Conservation (phyloP, 495 filamentous ascomycete genomes). For the Talaromyces adpressus region DNA sequence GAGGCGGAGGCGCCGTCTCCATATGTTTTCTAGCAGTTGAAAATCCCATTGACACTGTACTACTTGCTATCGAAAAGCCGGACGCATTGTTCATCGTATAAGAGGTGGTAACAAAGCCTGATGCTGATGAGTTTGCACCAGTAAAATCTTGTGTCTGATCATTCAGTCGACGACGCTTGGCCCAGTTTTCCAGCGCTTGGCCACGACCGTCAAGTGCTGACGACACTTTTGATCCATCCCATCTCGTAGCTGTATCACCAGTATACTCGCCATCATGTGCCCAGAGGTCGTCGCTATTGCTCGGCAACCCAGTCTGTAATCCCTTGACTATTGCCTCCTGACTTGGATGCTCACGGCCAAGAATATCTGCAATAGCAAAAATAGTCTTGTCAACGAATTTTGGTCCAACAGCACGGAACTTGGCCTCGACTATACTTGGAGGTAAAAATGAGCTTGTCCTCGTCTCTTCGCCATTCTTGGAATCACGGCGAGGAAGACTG, state of each 20-base stretch:
- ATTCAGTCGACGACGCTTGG: constrained; percentile 31
- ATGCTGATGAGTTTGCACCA: not conserved
- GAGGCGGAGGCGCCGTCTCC: constrained; percentile 12
- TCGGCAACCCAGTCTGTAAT: constrained; percentile 33
- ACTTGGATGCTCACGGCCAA: constrained; percentile 49
- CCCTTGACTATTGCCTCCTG: constrained; percentile 38
- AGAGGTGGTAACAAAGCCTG: constrained; percentile 10
- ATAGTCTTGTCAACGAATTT: constrained; percentile 45
- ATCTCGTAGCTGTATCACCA: constrained; percentile 26
- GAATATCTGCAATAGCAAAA: constrained; percentile 54
- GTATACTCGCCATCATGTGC: constrained; percentile 51
- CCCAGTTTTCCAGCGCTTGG: constrained; percentile 8
- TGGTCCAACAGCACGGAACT: constrained; percentile 53
- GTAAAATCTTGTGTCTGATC: constrained; percentile 8
- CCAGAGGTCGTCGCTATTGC: constrained; percentile 56
- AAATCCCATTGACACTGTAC: constrained; percentile 30
- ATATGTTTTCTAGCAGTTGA: constrained; percentile 39
- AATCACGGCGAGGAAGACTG: constrained; percentile 66
- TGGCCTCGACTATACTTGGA: constrained; percentile 31
- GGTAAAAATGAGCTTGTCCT: constrained; percentile 58
- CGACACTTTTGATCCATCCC: constrained; percentile 23
- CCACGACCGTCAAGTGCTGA: constrained; percentile 11
- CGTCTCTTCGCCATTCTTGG: constrained; percentile 52
- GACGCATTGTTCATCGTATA: constrained; percentile 25
- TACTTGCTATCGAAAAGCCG: constrained; percentile 24